Conservation (phyloP, 2,329 filamentous ascomycete species). For the Ophiostoma quercus region DNA sequence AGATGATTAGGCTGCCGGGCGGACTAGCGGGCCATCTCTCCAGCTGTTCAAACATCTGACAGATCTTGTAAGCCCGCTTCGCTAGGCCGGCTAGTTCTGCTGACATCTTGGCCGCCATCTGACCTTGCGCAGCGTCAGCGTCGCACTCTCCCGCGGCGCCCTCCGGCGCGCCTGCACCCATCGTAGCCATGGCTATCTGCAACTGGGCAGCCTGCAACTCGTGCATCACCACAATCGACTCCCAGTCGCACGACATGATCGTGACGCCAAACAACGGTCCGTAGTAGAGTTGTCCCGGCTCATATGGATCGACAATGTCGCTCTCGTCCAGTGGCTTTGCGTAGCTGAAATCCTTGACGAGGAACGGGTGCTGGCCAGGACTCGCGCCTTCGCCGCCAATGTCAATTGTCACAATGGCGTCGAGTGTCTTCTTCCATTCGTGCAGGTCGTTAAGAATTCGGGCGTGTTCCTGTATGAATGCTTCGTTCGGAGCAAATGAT, state of each 20-base stretch:
- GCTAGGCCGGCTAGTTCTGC: slow-evolving; percentile 46
- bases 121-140: background rate
- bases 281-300: slow-evolving; percentile 63
- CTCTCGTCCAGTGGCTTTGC: slow-evolving; percentile 49
- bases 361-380: slow-evolving; percentile 28
- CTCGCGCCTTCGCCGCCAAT: slow-evolving; percentile 3
- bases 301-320: slow-evolving; percentile 70
- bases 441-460: slow-evolving; percentile 45
- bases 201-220: slow-evolving; percentile 58
- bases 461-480: slow-evolving; percentile 60
- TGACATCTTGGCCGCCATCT: slow-evolving; percentile 14
- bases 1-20: slow-evolving; percentile 63
- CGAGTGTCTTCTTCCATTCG: slow-evolving; percentile 46
- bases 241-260: slow-evolving; percentile 68
- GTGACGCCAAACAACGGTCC: slow-evolving; percentile 70
- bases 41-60: slow-evolving; percentile 74
- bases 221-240: slow-evolving; percentile 75
- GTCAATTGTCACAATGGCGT: slow-evolving; percentile 19
- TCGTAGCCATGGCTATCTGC: slow-evolving; percentile 29
- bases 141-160: background rate
- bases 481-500: slow-evolving; percentile 48
- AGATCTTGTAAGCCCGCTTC: slow-evolving; percentile 61
- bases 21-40: slow-evolving; percentile 66
- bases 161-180: background rate
- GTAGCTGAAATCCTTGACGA: slow-evolving; percentile 59